Percentiles rank a stretch among this genome's conserved stretches.
phyloP scores from a whole-genome alignment of 768 basidiomycete genomes.

The Auriscalpium orientale region DNA sequence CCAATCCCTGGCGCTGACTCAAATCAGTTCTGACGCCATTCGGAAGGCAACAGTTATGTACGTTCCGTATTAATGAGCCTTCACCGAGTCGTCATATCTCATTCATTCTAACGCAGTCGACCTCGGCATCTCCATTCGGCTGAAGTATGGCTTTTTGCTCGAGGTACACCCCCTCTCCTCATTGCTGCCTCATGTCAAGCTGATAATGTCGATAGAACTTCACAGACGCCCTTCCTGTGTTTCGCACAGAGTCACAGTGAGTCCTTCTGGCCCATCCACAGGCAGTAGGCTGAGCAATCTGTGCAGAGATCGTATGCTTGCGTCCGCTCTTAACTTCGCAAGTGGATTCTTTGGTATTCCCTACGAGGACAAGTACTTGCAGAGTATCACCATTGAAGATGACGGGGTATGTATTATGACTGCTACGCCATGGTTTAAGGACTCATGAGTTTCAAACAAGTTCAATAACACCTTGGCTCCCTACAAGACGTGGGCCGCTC shows the following conservation, averaged over 20 bases:
- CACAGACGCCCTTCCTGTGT: slow-evolving; percentile 37
- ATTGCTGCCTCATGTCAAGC: slow-evolving; percentile 21
- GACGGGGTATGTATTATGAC: slow-evolving; percentile 23
- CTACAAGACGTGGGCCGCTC: slow-evolving; percentile 52
- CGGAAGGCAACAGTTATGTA: slow-evolving; percentile 79
- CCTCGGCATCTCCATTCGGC: slow-evolving; percentile 34
- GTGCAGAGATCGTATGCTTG: slow-evolving; percentile 40
- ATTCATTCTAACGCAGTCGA: slow-evolving; percentile 23
- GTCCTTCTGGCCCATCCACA: slow-evolving; percentile 3
- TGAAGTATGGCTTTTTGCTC: slow-evolving; percentile 37
- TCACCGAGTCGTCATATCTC: neutral
- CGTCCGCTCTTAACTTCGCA: slow-evolving; percentile 45
- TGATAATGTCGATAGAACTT: slow-evolving; percentile 24
- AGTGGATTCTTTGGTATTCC: slow-evolving; percentile 46
- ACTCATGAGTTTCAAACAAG: slow-evolving; percentile 10
- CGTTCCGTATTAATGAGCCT: slow-evolving; percentile 20
- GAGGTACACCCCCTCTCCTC: slow-evolving; percentile 17
- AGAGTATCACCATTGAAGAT: slow-evolving; percentile 35
- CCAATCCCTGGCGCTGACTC: neutral
- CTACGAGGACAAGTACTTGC: slow-evolving; percentile 35
- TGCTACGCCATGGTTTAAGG: neutral
- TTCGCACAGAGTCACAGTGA: slow-evolving; percentile 44
- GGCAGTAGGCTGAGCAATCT: neutral
- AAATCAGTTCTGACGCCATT: slow-evolving; percentile 77
- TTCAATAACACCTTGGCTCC: slow-evolving; percentile 74